These are phyloP conservation scores for Mercurialis annua DNA, from an alignment of 345 rosid species.

Conservation along the genomic window DNA sequence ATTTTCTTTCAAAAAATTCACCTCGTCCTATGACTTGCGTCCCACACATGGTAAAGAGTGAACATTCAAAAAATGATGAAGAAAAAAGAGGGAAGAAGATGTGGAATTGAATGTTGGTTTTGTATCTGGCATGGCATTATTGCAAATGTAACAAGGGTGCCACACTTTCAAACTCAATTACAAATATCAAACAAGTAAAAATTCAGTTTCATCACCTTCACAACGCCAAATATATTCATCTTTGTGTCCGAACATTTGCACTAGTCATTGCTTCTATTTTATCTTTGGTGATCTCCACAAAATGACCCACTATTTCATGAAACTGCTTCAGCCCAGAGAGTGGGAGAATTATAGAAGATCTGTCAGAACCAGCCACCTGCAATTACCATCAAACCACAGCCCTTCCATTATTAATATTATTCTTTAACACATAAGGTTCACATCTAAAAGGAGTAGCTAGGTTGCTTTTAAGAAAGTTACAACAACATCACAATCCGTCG, in stretches of 20 bases:
- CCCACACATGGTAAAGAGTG: neutral
- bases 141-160: conserved; percentile 17
- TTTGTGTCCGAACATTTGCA: conserved; percentile 84
- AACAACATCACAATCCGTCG: no score
- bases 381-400: conserved; percentile 1
- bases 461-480: no score
- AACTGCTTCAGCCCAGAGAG: conserved; percentile 90
- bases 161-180: conserved; percentile 38
- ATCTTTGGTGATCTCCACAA: conserved; percentile 93
- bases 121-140: conserved; percentile 25
- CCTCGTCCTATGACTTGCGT: no score
- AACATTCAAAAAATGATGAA: neutral
- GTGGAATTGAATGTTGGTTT: no score
- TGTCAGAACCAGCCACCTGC: conserved; percentile 92
- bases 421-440: no score
- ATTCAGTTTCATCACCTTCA: conserved; percentile 9
- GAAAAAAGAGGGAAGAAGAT: no score
- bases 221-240: conserved; percentile 42
- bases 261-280: conserved; percentile 83
- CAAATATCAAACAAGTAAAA: conserved; percentile 32
- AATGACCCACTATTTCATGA: conserved; percentile 88
- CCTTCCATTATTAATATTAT: no score
- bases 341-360: conserved; percentile 95
- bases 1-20: no score
- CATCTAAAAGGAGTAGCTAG: no score